phyloP scores from a whole-genome alignment of 2,329 filamentous ascomycete genomes.

The Bipolaris gigantea region DNA sequence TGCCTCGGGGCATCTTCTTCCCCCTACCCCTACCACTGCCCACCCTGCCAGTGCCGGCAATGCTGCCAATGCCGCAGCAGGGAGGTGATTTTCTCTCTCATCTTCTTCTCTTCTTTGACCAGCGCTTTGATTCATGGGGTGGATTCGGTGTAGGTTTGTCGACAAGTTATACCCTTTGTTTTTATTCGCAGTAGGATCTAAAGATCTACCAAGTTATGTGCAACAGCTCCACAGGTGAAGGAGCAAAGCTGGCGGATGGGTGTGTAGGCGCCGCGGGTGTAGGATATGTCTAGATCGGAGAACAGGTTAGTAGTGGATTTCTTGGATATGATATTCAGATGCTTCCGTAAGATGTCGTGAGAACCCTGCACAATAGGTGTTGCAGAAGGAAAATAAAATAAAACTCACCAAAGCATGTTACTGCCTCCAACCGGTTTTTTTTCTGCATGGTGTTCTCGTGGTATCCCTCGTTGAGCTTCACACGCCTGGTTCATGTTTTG shows the following conservation, averaged over 20 bases:
- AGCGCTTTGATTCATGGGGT: constrained; percentile 16
- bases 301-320: constrained; percentile 15
- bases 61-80: constrained; percentile 2
- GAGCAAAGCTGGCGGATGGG: not conserved
- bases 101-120: constrained; percentile 11
- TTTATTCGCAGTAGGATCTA: constrained; percentile 25
- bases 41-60: constrained; percentile 10
- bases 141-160: constrained; percentile 25
- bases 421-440: not conserved
- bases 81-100: constrained; percentile 18
- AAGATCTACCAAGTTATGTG: constrained; percentile 31
- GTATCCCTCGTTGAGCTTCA: not conserved
- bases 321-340: constrained; percentile 20
- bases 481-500: not conserved
- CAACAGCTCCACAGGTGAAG: constrained; percentile 15
- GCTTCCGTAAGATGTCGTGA: constrained; percentile 4
- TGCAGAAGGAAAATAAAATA: constrained; percentile 18
- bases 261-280: not conserved
- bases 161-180: constrained; percentile 40
- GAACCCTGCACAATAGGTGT: constrained; percentile 2
- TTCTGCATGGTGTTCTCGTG: not conserved
- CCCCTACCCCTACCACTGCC: constrained; percentile 33
- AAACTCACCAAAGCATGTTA: constrained; percentile 20
- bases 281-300: constrained; percentile 18
- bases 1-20: constrained; percentile 40